Evolutionary conservation across 768 basidiomycete species (phyloP), one percentile per base, ranked within the genome.

Genomic region (Tylopilus subfusipes): DNA sequence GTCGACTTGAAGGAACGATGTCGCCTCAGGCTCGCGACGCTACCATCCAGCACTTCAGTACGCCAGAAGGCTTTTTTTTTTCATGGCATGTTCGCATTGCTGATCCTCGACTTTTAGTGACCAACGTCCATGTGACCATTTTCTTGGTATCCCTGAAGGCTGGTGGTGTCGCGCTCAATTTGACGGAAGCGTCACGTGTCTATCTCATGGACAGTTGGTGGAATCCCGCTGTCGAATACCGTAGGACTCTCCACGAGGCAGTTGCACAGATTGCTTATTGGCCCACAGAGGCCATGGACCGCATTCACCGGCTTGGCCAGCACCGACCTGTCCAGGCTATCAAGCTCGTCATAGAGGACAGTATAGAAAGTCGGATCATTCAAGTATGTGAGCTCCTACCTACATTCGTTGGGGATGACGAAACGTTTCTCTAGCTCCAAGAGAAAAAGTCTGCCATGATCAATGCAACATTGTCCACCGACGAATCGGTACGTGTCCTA

Each of bases 161-260:
- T 2, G 96, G 96, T 46, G 95, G 95, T 68, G 93, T 93, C 5
- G 92, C 91, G 4, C 77, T 96, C 47, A 94, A 94, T 67, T 69
- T 94, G 61, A 93, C 91, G 0, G 91, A 92, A 68, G 94, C 94
- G 0, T 93, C 90, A 31, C 88, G 91, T 25, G 93, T 97, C 19
- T 96, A 93, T 71, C 81, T 97, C 64, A 96, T 98, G 93, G 96
- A 96, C 68, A 90, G 88, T 60, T 96, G 93, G 93, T 96, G 95
- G 95, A 98, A 98, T 67, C 95, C 95, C 8, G 93, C 93, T n/a
- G 86, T 90, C 50, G 90, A 90, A 74, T 92, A 80, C 64, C 88
- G 89, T 90, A 68, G 74, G 89, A 39, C 29, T 18, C 25, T 12
- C 39, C 19, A 30, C 18, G 34, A 44, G 39, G 27, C 39, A 24